Evolutionary conservation across 2,329 filamentous ascomycete species (phyloP).

Genomic region (Arthrobotrys conoides): DNA sequence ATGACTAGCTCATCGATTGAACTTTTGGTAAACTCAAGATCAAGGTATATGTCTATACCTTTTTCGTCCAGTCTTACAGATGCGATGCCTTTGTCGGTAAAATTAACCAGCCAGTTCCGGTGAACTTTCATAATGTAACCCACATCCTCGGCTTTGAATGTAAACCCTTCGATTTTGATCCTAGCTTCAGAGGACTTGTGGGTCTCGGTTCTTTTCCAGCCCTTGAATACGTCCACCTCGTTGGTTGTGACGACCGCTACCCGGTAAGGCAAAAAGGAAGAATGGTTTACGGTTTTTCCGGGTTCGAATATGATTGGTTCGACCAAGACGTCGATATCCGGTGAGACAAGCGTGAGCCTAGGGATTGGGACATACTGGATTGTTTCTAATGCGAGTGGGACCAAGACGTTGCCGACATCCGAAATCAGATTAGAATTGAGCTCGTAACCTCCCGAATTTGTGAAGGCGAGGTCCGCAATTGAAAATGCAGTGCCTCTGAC

Average conservation of each 20-base stretch:
- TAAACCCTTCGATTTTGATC: slow-evolving; percentile 84
- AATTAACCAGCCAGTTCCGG: slow-evolving; percentile 80
- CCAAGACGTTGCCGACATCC: slow-evolving; percentile 83
- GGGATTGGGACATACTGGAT: slow-evolving; percentile 92
- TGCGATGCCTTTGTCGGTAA: slow-evolving; percentile 86
- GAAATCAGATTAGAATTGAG: slow-evolving; percentile 80
- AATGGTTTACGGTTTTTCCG: slow-evolving; percentile 84
- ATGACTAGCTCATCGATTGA: slow-evolving; percentile 84
- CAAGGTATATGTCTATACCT: slow-evolving; percentile 87
- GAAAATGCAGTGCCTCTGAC: slow-evolving; percentile 77
- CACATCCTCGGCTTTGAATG: slow-evolving; percentile 85
- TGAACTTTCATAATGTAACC: slow-evolving; percentile 86
- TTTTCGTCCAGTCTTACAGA: slow-evolving; percentile 87
- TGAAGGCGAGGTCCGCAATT: slow-evolving; percentile 79
- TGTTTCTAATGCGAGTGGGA: slow-evolving; percentile 81
- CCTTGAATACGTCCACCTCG: slow-evolving; percentile 86
- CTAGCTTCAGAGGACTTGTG: slow-evolving; percentile 80
- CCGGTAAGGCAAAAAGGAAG: slow-evolving; percentile 89
- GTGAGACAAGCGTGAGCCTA: slow-evolving; percentile 86
- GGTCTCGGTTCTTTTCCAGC: slow-evolving; percentile 77
- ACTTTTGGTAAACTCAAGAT: slow-evolving; percentile 85
- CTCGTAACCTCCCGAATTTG: slow-evolving; percentile 71
- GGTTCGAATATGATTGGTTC: slow-evolving; percentile 94
- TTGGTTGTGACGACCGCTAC: slow-evolving; percentile 87
- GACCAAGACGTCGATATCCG: slow-evolving; percentile 85